These are phyloP conservation scores for Plenodomus lindquistii DNA, from an alignment of 2,329 filamentous ascomycete species.

Conservation along the genomic window DNA sequence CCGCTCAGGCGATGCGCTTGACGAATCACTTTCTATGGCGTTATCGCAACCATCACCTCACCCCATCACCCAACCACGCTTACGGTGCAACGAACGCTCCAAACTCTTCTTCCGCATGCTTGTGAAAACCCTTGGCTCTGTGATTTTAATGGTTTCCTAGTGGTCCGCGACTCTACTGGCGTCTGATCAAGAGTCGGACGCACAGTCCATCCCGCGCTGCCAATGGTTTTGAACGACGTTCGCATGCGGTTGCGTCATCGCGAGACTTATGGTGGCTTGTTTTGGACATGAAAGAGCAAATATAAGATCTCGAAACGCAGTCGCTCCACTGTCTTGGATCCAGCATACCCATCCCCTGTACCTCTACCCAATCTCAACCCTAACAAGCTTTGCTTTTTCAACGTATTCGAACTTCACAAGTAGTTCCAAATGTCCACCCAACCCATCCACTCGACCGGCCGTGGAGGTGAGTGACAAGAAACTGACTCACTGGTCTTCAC, in stretches of 20 bases:
- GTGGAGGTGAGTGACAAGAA: constrained; percentile 53
- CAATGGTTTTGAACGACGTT: constrained; percentile 13
- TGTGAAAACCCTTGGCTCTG: constrained; percentile 23
- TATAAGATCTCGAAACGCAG: constrained; percentile 33
- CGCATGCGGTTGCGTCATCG: constrained; percentile 35
- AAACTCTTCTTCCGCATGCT: constrained; percentile 16
- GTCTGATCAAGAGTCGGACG: constrained; percentile 17
- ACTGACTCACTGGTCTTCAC: background rate
- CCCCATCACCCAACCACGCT: constrained; percentile 28
- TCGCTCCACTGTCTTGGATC: constrained; percentile 5
- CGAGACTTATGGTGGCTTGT: constrained; percentile 16
- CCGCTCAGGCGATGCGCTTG: constrained; percentile 25
- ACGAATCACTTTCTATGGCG: constrained; percentile 35
- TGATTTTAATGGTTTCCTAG: constrained; percentile 18
- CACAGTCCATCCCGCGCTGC: constrained; percentile 34
- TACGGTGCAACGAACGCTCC: constrained; percentile 13
- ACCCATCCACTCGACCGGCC: constrained; percentile 59
- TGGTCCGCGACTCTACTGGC: constrained; percentile 15
- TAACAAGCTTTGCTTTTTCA: constrained; percentile 13
- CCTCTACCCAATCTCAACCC: constrained; percentile 2
- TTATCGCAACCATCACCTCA: constrained; percentile 43
- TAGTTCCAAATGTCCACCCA: constrained; percentile 30
- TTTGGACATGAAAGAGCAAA: constrained; percentile 30
- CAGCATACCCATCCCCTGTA: constrained; percentile 10
- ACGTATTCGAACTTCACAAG: background rate